Conservation (phyloP, 75 land plant genomes). For the Pinus albicaulis region DNA sequence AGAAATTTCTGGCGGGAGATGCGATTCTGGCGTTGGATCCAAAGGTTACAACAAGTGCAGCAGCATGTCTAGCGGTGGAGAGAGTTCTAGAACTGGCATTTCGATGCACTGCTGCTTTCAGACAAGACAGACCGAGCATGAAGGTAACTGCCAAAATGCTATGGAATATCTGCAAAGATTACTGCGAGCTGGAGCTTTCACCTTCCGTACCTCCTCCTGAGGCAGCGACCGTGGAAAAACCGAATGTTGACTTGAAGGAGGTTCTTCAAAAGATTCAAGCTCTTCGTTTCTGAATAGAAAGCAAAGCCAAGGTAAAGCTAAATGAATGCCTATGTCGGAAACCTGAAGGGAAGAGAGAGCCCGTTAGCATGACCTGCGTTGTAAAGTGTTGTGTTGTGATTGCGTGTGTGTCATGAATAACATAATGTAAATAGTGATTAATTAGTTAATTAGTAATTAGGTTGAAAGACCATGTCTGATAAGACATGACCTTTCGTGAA, state of each 20-base stretch:
- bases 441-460: too few species aligned
- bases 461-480: too few species aligned
- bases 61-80: conserved; percentile 46
- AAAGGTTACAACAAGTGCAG: conserved; percentile 27
- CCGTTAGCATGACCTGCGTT: too few species aligned
- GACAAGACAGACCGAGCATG: conserved; percentile 69
- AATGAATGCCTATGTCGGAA: too few species aligned
- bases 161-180: conserved; percentile 82
- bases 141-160: conserved; percentile 63
- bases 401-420: too few species aligned
- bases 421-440: too few species aligned
- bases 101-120: conserved; percentile 58
- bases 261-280: conserved; percentile 1
- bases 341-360: too few species aligned
- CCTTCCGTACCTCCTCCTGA: neutral
- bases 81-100: conserved; percentile 67
- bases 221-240: neutral
- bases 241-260: neutral
- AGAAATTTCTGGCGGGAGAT: conserved; percentile 46
- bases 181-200: conserved; percentile 23
- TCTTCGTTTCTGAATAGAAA: conserved; percentile 1
- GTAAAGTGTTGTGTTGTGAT: too few species aligned
- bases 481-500: too few species aligned
- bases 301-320: neutral
- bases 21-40: conserved; percentile 50